These are phyloP conservation scores for Tubosaeta sp. DNA, from an alignment of 768 basidiomycete genomes.

Conservation along the genomic window DNA sequence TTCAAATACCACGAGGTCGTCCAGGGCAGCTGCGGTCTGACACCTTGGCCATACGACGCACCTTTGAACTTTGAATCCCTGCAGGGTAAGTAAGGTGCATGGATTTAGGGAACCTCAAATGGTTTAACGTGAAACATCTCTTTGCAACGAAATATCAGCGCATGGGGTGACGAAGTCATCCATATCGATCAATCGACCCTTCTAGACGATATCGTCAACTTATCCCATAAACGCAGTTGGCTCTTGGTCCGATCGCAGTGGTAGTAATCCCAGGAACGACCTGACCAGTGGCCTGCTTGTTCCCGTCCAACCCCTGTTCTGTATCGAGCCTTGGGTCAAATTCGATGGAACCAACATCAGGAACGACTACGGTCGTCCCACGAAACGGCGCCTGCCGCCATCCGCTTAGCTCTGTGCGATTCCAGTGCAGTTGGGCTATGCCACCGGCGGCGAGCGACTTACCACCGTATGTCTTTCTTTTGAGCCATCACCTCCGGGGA, in stretches of 20 bases:
- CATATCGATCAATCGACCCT: conserved; percentile 2
- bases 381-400: conserved; percentile 5
- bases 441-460: neutral
- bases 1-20: neutral
- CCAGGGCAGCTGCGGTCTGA: neutral
- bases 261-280: conserved; percentile 9
- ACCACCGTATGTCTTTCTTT: neutral
- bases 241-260: conserved; percentile 2
- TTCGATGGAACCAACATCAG: conserved; percentile 2
- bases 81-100: neutral
- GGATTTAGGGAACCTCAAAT: neutral
- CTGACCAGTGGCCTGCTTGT: neutral
- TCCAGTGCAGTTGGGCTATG: neutral
- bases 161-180: neutral
- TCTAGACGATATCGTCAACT: neutral
- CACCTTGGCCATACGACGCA: neutral
- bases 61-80: neutral
- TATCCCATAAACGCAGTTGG: neutral
- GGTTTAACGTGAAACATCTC: neutral
- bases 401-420: neutral
- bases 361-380: conserved; percentile 6
- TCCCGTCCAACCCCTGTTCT: neutral
- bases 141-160: neutral
- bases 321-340: conserved; percentile 3
- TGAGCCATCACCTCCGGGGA: conserved; percentile 1